These are phyloP conservation scores for Penicillium bovifimosum DNA, from an alignment of 495 filamentous ascomycete genomes.

Conservation along the genomic window DNA sequence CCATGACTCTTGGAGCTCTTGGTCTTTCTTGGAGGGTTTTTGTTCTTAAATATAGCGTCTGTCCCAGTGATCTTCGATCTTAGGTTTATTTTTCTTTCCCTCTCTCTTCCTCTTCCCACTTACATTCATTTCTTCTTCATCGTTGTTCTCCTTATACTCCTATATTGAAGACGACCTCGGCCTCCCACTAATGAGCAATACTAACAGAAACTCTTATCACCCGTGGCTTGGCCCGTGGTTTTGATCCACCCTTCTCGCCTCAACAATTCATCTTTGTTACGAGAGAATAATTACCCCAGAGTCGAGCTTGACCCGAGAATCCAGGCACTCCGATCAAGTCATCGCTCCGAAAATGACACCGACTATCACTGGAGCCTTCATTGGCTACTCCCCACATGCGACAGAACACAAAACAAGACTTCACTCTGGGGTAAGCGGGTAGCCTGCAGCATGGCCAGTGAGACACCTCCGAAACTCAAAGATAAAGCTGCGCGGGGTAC, in stretches of 20 bases:
- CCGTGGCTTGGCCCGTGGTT: constrained; percentile 12
- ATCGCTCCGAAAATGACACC: not conserved
- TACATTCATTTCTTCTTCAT: not conserved
- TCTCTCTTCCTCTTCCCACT: not conserved
- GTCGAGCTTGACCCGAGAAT: not conserved
- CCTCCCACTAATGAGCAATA: constrained; percentile 19
- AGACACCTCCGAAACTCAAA: constrained; percentile 2
- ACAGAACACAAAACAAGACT: not conserved
- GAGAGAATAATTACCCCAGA: constrained; percentile 32
- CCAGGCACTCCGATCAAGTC: not conserved
- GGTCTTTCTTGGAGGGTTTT: not conserved
- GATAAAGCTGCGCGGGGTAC: constrained; percentile 13
- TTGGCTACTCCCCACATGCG: not conserved
- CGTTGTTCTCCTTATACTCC: not conserved
- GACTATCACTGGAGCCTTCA: constrained; percentile 1
- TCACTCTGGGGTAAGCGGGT: constrained; percentile 1
- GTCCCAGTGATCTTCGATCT: not conserved
- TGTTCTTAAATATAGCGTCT: constrained; percentile 10
- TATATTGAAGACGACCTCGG: not conserved
- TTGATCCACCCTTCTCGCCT: constrained; percentile 17
- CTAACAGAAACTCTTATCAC: constrained; percentile 23
- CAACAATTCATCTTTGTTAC: constrained; percentile 14
- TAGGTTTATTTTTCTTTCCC: not conserved
- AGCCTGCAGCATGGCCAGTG: not conserved
- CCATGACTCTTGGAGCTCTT: constrained; percentile 1